Evolutionary conservation across 306 rosid genomes (phyloP).

Genomic region (Cucumis sativus): DNA sequence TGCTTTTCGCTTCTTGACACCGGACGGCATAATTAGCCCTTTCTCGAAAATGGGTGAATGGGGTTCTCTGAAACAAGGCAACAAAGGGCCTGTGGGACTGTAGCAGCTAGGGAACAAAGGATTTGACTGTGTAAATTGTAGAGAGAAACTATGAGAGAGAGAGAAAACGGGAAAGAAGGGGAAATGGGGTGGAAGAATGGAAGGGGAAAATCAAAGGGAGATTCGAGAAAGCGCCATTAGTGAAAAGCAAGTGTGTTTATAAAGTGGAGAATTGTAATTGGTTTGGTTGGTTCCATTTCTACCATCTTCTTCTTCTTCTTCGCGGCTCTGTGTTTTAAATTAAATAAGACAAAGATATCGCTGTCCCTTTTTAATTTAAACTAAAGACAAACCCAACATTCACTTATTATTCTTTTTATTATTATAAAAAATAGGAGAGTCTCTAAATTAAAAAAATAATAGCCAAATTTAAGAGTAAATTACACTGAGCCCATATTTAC

Average conservation of each 20-base stretch:
- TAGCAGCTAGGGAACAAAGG: neutral
- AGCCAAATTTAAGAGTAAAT: no score
- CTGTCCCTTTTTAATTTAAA: neutral
- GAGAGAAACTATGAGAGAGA: neutral
- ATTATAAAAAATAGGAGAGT: no score
- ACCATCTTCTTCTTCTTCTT: neutral
- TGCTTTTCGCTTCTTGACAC: slow-evolving; percentile 77
- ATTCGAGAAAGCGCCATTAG: neutral
- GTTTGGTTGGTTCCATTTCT: neutral
- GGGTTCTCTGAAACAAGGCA: neutral
- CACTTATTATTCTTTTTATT: neutral
- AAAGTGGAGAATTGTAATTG: neutral
- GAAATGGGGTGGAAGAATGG: neutral
- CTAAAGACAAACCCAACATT: neutral
- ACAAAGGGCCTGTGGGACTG: slow-evolving; percentile 18
- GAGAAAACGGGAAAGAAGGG: neutral
- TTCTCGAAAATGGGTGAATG: neutral
- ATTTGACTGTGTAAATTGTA: neutral
- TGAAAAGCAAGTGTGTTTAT: neutral
- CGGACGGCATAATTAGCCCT: slow-evolving; percentile 55
- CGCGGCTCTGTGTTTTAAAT: neutral
- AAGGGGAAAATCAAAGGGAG: neutral
- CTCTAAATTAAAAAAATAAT: no score
- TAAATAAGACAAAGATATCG: neutral
- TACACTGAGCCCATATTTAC: no score